phyloP scores from a whole-genome alignment of 2,329 filamentous ascomycete genomes.

The Fusarium nematophilum region DNA sequence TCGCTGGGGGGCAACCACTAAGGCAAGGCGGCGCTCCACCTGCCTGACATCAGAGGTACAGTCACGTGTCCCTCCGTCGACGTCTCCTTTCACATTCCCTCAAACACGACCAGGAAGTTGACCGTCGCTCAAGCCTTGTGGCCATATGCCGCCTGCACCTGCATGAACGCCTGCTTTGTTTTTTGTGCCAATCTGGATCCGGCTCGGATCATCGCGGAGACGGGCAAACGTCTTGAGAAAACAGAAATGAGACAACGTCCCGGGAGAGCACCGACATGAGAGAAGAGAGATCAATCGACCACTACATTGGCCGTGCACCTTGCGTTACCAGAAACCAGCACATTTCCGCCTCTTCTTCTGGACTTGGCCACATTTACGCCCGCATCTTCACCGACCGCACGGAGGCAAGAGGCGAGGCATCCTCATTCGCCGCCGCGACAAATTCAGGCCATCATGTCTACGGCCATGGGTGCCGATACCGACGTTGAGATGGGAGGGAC shows the following conservation, averaged over 20 bases:
- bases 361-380: not conserved
- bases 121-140: too few relatives aligned
- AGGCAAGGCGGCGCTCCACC: too few relatives aligned
- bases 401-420: not conserved
- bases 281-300: constrained; percentile 27
- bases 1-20: too few relatives aligned
- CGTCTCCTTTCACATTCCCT: too few relatives aligned
- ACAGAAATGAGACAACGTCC: constrained; percentile 24
- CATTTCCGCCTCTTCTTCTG: not conserved
- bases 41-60: too few relatives aligned
- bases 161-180: constrained; percentile 22
- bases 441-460: constrained; percentile 44
- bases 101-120: too few relatives aligned
- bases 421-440: not conserved
- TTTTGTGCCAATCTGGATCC: not conserved
- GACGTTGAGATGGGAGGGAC: constrained; percentile 32
- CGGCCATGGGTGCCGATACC: constrained; percentile 59
- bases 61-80: too few relatives aligned
- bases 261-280: constrained; percentile 17
- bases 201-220: not conserved
- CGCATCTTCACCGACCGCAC: constrained; percentile 1
- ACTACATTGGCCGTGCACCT: constrained; percentile 12
- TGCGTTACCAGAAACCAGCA: constrained; percentile 1
- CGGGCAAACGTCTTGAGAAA: not conserved
- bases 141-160: not conserved